A percentile compares a stretch with the other conserved stretches of the same genome.
phyloP scores from a whole-genome alignment of 2,329 filamentous ascomycete species.

The Colletotrichum sidae region DNA sequence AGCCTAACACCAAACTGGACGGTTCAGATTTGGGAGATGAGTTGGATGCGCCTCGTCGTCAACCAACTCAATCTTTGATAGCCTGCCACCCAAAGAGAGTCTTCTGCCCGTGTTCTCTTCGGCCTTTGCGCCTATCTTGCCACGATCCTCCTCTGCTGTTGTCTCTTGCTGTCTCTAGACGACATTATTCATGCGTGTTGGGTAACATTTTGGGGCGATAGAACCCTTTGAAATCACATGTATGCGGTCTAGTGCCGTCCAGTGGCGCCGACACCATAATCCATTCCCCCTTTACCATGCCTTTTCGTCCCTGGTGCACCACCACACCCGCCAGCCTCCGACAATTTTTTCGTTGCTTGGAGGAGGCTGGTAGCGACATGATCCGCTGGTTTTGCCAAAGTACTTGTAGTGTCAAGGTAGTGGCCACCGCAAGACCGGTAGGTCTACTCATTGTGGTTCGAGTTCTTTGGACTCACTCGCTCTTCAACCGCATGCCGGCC shows the following conservation, averaged over 20 bases:
- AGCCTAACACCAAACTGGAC: conserved; percentile 1
- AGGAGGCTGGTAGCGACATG: conserved; percentile 2
- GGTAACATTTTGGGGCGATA: conserved; percentile 23
- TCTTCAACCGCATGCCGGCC: no score
- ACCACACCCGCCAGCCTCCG: conserved; percentile 1
- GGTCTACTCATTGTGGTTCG: no score
- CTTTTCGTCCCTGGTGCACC: background rate
- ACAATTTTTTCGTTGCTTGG: background rate
- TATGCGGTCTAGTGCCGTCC: conserved; percentile 22
- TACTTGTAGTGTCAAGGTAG: background rate
- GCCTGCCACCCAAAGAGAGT: background rate
- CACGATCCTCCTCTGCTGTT: background rate
- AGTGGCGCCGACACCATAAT: conserved; percentile 17
- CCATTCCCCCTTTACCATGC: conserved; percentile 23
- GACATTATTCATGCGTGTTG: conserved; percentile 12
- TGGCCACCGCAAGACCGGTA: conserved; percentile 3
- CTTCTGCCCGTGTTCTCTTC: background rate
- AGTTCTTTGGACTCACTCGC: no score
- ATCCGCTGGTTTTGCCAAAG: conserved; percentile 11
- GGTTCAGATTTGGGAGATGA: conserved; percentile 16
- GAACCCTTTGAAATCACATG: conserved; percentile 13
- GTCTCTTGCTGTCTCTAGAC: conserved; percentile 11
- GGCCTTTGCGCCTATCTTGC: no score
- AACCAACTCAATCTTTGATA: background rate
- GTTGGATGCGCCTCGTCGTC: conserved; percentile 14